Evolutionary conservation across 441 rosid species (phyloP), one percentile per base, ranked within the genome.

Genomic region (Adansonia gregorii): DNA sequence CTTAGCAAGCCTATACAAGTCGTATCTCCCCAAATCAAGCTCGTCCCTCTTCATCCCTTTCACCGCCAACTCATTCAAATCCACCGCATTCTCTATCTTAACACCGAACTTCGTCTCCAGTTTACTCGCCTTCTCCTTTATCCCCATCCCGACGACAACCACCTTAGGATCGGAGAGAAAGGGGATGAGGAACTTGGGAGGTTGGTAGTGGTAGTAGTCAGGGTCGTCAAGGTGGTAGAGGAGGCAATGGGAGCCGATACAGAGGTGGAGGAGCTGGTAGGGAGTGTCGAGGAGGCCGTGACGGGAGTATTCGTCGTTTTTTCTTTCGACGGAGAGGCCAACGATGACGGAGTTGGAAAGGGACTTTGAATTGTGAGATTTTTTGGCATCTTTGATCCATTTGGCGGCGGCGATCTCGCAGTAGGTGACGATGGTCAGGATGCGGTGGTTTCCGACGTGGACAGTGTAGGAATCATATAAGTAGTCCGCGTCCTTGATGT

Each of bases 31-130:
- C 8, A 64, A 35, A 64, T 64, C 68, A 64, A 64, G 48, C 20
- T 64, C 68, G 8, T 64, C 48, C 46, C 48, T 35, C 22, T 35
- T 64, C 68, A 64, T 64, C 45, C 68, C 22, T 64, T 64, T 64
- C 68, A 64, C 20, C 20, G 68, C 48, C 68, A 64, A 39, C 68
- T 64, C 48, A 15, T 64, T 64, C 68, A 64, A 64, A 39, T 64
- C 68, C 68, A 64, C 68, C 2, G 6, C 68, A 9, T 35, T 35
- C 48, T 64, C 39, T n/a, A 64, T 64, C 68, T 64, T 64, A 3
- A 64, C 48, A 11, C 19, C 14, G 17, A 64, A 64, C 0, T 64
- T 20, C 20, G 2, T 35, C 48, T 64, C 22, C 48, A 64, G 43
- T n/a, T 39, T 8, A 64, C 6, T n/a, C 45, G 48, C 46, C 20